A percentile compares a stretch with the other conserved stretches of the same genome.
Conservation (phyloP, 2,329 filamentous ascomycete genomes). For the Colletotrichum godetiae region DNA sequence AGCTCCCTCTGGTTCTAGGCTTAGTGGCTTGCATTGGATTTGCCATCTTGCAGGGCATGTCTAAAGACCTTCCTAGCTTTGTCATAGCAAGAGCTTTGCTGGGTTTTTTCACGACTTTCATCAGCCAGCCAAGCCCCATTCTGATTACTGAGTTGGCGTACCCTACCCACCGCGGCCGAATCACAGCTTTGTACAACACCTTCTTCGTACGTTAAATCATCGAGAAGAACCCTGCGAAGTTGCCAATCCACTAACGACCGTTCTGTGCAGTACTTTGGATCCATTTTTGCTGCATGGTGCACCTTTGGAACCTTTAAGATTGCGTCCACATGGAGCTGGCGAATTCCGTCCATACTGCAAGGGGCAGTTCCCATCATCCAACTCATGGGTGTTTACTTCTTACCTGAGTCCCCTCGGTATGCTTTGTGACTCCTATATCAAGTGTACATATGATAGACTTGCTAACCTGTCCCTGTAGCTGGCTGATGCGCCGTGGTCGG, state of each 20-base stretch:
- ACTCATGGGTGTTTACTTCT: slow-evolving; percentile 14
- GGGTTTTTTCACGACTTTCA: slow-evolving; percentile 46
- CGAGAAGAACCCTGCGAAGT: too few species aligned
- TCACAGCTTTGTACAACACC: slow-evolving; percentile 58
- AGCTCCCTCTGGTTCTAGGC: slow-evolving; percentile 45
- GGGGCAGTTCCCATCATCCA: slow-evolving; percentile 53
- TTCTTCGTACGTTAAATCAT: slow-evolving; percentile 31
- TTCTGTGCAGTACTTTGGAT: slow-evolving; percentile 48
- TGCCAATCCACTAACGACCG: neutral
- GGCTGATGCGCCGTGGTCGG: slow-evolving; percentile 67
- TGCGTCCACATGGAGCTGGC: slow-evolving; percentile 42
- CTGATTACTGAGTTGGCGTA: slow-evolving; percentile 49
- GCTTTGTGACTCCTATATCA: neutral
- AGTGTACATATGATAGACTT: neutral
- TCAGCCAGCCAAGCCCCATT: slow-evolving; percentile 44
- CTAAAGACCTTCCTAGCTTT: slow-evolving; percentile 42
- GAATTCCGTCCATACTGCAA: slow-evolving; percentile 42
- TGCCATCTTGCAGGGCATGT: slow-evolving; percentile 42
- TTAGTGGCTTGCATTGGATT: slow-evolving; percentile 45
- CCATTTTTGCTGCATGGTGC: slow-evolving; percentile 43
- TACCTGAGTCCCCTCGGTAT: slow-evolving; percentile 67
- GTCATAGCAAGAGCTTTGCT: slow-evolving; percentile 47
- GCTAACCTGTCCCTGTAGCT: slow-evolving; percentile 48
- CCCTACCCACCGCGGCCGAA: slow-evolving; percentile 46
- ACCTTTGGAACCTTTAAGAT: slow-evolving; percentile 48